phyloP scores from a whole-genome alignment of 169 alveolate genomes.

The Eimeria falciformis region DNA sequence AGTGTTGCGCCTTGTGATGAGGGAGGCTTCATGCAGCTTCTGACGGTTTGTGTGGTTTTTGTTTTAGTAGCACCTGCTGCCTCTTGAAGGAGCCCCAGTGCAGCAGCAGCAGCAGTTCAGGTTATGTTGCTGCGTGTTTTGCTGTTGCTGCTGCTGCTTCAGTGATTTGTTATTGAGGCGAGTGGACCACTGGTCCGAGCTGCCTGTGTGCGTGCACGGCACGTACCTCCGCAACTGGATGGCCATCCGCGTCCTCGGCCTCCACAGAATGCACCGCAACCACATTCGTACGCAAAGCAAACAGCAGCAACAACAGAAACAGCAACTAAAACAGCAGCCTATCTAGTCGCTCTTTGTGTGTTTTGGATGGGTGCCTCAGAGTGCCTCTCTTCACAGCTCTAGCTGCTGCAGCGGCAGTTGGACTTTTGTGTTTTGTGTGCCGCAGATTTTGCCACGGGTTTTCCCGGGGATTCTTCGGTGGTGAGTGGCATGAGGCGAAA shows the following conservation, averaged over 20 bases:
- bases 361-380: neutral
- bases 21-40: neutral
- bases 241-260: slow-evolving; percentile 49
- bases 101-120: slow-evolving; percentile 2
- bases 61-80: too few species aligned
- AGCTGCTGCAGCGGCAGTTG: neutral
- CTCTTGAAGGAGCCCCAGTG: neutral
- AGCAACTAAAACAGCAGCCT: neutral
- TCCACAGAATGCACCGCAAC: slow-evolving; percentile 72
- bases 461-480: slow-evolving; percentile 66
- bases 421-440: neutral
- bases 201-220: slow-evolving; percentile 68
- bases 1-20: neutral
- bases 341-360: neutral
- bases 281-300: slow-evolving; percentile 61
- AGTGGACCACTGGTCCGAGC: slow-evolving; percentile 17
- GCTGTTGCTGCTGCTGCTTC: slow-evolving; percentile 34
- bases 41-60: too few species aligned
- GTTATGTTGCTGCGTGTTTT: neutral
- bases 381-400: neutral
- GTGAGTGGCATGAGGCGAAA: slow-evolving; percentile 70
- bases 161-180: slow-evolving; percentile 58
- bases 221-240: slow-evolving; percentile 64
- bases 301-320: slow-evolving; percentile 47
- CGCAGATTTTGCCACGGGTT: slow-evolving; percentile 72